Evolutionary conservation across 768 basidiomycete species (phyloP), one percentile per base, ranked within the genome.

Genomic region (Boletus huronensis): DNA sequence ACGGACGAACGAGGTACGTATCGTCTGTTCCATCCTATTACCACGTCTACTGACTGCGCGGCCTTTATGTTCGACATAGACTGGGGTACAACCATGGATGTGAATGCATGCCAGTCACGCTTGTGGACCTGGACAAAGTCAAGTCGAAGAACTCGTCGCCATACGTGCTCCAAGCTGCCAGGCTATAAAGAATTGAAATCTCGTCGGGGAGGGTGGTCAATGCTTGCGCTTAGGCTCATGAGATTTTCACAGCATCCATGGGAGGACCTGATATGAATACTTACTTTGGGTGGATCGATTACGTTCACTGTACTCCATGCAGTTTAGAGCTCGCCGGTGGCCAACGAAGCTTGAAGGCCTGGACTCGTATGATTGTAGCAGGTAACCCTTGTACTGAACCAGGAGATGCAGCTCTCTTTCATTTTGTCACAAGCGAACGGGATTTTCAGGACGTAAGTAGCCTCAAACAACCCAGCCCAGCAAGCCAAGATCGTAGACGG

Each of bases 81-180:
- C 62, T 93, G 46, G 90, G 91, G 10, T 93, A 93, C 65, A 88
- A 92, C 62, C 88, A 92, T 59, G 91, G 80, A 3, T 77, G 79
- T 57, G 83, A 87, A 64, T 85, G 81, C 61, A 79, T 79, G 14
- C 76, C 80, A 0, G 69, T 91, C 29, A 85, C 85, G 4, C 72
- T 75, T 62, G 72, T 70, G 0, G 89, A 93, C 56, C 77, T 93
- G 3, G 77, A 88, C 64, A 90, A 84, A 71, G 88, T 89, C 58
- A 90, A 87, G 72, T 84, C 88, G 32, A 83, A 76, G 72, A 75
- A 80, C 39, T 74, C 75, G 32, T 88, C 87, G 16, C 61, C 67
- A 49, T 75, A 66, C 44, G 65, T 81, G 14, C 63, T 79, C 32
- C 61, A 59, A 57, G 64, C 65, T 2, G 78, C 80, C 0, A 76